phyloP scores from a whole-genome alignment of 2,329 filamentous ascomycete genomes.

The Aulographum hederae region DNA sequence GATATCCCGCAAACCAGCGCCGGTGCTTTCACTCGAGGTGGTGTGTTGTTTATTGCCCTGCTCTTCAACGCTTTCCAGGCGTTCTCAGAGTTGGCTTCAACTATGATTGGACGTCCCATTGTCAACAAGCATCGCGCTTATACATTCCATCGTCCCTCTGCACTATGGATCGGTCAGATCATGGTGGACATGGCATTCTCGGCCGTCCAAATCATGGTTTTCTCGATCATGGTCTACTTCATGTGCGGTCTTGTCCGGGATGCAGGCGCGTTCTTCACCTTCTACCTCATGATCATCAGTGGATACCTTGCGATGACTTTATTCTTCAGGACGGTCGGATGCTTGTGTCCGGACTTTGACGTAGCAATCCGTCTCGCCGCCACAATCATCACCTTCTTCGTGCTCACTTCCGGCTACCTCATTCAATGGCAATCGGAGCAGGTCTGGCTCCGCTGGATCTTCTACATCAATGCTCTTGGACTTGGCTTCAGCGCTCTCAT shows the following conservation, averaged over 20 bases:
- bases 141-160: slow-evolving; percentile 66
- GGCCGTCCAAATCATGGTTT: slow-evolving; percentile 50
- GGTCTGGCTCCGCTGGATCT: slow-evolving; percentile 65
- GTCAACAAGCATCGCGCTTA: slow-evolving; percentile 75
- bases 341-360: slow-evolving; percentile 63
- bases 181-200: slow-evolving; percentile 60
- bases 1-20: slow-evolving; percentile 43
- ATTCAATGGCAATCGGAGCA: slow-evolving; percentile 63
- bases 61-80: slow-evolving; percentile 81
- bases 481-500: slow-evolving; percentile 63
- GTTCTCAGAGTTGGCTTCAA: slow-evolving; percentile 56
- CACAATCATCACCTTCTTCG: slow-evolving; percentile 62
- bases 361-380: slow-evolving; percentile 62
- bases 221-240: slow-evolving; percentile 63
- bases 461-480: slow-evolving; percentile 58
- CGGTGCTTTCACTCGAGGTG: slow-evolving; percentile 65
- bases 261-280: slow-evolving; percentile 63
- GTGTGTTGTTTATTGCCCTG: slow-evolving; percentile 62
- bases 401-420: slow-evolving; percentile 65
- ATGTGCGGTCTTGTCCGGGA: slow-evolving; percentile 52
- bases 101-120: slow-evolving; percentile 59
- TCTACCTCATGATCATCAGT: slow-evolving; percentile 33
- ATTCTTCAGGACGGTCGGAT: slow-evolving; percentile 60
- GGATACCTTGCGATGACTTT: slow-evolving; percentile 44
- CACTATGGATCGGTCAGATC: slow-evolving; percentile 70